phyloP scores from a whole-genome alignment of 192 early-diverging fungal species.

The Podila clonocystis region DNA sequence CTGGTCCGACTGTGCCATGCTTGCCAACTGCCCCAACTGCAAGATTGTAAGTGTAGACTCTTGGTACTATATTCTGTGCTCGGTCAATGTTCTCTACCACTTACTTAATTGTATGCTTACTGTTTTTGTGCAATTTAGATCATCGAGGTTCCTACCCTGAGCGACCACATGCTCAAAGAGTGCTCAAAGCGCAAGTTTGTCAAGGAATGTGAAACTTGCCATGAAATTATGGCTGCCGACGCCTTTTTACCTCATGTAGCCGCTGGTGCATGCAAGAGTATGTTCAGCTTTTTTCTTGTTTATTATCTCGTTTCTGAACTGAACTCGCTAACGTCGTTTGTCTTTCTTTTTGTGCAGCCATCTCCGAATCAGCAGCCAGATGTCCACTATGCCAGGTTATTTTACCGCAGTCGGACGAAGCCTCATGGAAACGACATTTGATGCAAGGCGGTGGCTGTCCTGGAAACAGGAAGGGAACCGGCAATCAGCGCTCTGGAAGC shows the following conservation, averaged over 20 bases:
- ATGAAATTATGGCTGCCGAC: slow-evolving; percentile 66
- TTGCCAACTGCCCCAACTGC: slow-evolving; percentile 76
- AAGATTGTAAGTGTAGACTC: slow-evolving; percentile 63
- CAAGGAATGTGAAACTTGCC: slow-evolving; percentile 70
- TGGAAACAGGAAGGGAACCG: slow-evolving; percentile 54
- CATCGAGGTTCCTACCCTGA: slow-evolving; percentile 74
- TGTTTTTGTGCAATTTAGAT: slow-evolving; percentile 55
- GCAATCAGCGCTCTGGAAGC: not conserved
- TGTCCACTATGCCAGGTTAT: slow-evolving; percentile 74
- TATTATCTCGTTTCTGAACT: not conserved
- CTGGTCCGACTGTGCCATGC: slow-evolving; percentile 79
- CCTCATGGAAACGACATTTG: slow-evolving; percentile 73
- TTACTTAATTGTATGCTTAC: not conserved
- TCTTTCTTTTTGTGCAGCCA: slow-evolving; percentile 36
- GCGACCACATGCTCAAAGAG: slow-evolving; percentile 70
- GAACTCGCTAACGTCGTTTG: not conserved
- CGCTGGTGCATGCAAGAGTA: slow-evolving; percentile 35
- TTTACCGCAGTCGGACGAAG: slow-evolving; percentile 60
- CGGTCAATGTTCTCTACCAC: not conserved
- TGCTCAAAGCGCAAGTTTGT: slow-evolving; percentile 69
- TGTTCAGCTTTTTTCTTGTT: not conserved
- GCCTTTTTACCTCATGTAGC: slow-evolving; percentile 59
- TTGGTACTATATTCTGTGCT: not conserved
- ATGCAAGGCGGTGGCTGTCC: slow-evolving; percentile 64
- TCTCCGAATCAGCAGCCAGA: slow-evolving; percentile 35